Evolutionary conservation across 805 yeast genomes (phyloP), one percentile per base, ranked within the genome.

Genomic region (Monosporozyma siamensis): DNA sequence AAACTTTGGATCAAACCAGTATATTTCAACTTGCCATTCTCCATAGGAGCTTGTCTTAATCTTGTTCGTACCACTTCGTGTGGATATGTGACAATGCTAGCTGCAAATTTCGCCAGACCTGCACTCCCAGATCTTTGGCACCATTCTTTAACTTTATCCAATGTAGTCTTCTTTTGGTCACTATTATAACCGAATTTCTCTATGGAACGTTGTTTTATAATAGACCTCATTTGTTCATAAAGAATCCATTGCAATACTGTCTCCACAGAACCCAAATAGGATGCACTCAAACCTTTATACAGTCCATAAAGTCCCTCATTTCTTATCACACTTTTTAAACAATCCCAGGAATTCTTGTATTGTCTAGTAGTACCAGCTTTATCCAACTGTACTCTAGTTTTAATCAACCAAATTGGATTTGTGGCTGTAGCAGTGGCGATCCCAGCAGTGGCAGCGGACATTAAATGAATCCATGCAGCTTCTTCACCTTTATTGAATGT

Each of bases 31-130:
- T 71, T 73, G 1, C 95, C 95, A 45, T 82, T 76, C 34, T 78
- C 77, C 45, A 71, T 68, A 2, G 99, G 98, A 0, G 95, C 95
- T 63, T 92, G 98, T 68, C 99, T 79, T 49, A 92, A 70, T 55
- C 98, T 75, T 9, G 98, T 92, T 64, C 98, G 77, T 1, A 92
- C 87, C 31, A 92, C 98, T 67, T 90, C 98, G 58, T 90, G 98
- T 3, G 98, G 98, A 56, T 90, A 92, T 0, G 97, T 90, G 38
- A 89, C 74, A 44, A 92, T 71, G 17, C 96, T 86, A 1, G 98
- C 98, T 45, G 84, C 70, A 54, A 92, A 81, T 63, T 92, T 92
- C 37, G 98, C 98, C 34, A 87, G 79, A 35, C 98, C 98, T 3
- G 98, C 98, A 34, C 96, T 86, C 2, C 97, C 97, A 0, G 97